phyloP scores from a whole-genome alignment of 1,284 basidiomycete species.

The Tausonia pullulans region DNA sequence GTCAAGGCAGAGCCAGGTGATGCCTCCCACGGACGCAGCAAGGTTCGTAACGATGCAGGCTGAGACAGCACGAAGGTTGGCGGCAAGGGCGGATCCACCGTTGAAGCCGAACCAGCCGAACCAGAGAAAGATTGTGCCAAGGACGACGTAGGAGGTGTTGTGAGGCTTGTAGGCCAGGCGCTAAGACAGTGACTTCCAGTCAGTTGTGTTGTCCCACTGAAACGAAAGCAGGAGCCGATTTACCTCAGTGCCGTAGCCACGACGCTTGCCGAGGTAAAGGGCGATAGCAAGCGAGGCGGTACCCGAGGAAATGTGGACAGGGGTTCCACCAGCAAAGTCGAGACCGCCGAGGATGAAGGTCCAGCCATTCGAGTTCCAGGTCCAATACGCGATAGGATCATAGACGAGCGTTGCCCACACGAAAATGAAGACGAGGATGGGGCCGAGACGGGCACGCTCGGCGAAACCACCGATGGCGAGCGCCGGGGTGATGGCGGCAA shows the following conservation, averaged over 20 bases:
- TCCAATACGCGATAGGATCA: conserved; percentile 83
- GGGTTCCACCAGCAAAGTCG: conserved; percentile 78
- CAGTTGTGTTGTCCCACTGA: not conserved
- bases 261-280: conserved; percentile 75
- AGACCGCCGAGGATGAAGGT: conserved; percentile 63
- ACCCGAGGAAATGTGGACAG: conserved; percentile 49
- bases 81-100: conserved; percentile 59
- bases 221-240: conserved; percentile 20
- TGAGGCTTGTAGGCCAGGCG: conserved; percentile 73
- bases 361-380: conserved; percentile 88
- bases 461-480: conserved; percentile 85
- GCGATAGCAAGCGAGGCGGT: conserved; percentile 85
- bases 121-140: conserved; percentile 92
- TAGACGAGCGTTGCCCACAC: conserved; percentile 88
- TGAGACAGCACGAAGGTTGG: conserved; percentile 77
- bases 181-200: not conserved
- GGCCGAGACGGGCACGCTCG: conserved; percentile 78
- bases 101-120: conserved; percentile 98
- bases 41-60: conserved; percentile 91
- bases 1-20: conserved; percentile 95
- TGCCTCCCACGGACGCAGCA: conserved; percentile 66
- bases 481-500: conserved; percentile 42
- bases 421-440: conserved; percentile 79
- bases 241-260: conserved; percentile 82
- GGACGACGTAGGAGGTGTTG: conserved; percentile 75